Conservation (phyloP, 129 eudicot species). For the Pseudognaphalium luteoalbum region DNA sequence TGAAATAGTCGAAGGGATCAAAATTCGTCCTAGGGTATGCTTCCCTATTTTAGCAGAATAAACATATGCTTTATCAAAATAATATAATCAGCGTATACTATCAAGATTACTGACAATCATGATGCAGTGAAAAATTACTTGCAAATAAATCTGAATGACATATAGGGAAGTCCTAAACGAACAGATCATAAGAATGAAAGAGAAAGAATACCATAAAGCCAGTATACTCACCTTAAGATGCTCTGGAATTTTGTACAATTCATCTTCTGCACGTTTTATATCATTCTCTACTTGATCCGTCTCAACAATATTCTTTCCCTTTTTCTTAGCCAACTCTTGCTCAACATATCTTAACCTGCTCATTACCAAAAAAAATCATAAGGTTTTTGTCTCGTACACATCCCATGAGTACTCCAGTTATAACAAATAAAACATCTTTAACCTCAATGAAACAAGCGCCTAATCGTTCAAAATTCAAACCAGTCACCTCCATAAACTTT, state of each 20-base stretch:
- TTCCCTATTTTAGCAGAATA: not conserved
- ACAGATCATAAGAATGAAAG: not conserved
- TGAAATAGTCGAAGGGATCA: not conserved
- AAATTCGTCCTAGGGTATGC: not conserved
- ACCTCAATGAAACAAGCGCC: not conserved
- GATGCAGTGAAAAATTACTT: not conserved
- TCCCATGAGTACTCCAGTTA: not conserved
- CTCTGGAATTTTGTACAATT: slow-evolving; percentile 86
- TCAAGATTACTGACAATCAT: not conserved
- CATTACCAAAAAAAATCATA: slow-evolving; percentile 13
- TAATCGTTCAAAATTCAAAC: not conserved
- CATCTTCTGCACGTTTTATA: slow-evolving; percentile 78
- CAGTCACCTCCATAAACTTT: not conserved
- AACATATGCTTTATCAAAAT: not conserved
- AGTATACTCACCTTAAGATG: slow-evolving; percentile 73
- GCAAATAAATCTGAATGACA: not conserved
- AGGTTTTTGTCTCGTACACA: not conserved
- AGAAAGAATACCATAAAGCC: slow-evolving; percentile 5
- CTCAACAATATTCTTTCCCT: slow-evolving; percentile 70
- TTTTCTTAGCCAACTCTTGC: slow-evolving; percentile 94
- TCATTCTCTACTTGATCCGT: slow-evolving; percentile 74
- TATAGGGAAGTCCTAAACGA: not conserved
- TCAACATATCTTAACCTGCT: slow-evolving; percentile 88
- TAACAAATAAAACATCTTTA: not conserved
- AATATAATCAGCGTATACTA: not conserved